These are phyloP conservation scores for Aspergillus sp. DNA, from an alignment of 2,329 filamentous ascomycete genomes.

Conservation along the genomic window DNA sequence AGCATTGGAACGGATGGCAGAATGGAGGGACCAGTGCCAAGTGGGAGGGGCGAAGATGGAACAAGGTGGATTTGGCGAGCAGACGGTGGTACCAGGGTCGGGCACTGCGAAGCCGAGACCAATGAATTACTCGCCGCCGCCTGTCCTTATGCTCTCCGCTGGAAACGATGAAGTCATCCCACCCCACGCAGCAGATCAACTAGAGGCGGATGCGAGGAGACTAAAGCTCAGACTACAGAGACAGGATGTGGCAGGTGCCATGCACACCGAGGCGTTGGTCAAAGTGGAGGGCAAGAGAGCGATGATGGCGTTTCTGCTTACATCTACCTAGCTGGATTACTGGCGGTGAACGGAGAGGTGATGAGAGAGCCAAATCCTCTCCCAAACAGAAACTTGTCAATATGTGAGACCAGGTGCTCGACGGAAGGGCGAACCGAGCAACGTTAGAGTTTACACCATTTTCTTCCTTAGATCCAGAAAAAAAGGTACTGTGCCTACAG, in stretches of 20 bases:
- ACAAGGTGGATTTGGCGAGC: no score
- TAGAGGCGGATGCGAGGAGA: slow-evolving; percentile 36
- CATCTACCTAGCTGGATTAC: not conserved
- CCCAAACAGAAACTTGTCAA: no score
- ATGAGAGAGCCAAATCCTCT: no score
- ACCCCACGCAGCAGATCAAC: slow-evolving; percentile 30
- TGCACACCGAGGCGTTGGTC: slow-evolving; percentile 52
- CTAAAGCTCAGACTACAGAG: slow-evolving; percentile 37
- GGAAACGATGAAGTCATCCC: slow-evolving; percentile 48
- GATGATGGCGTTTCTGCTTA: slow-evolving; percentile 29
- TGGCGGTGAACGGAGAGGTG: no score
- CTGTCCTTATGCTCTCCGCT: slow-evolving; percentile 42
- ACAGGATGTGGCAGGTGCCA: slow-evolving; percentile 44
- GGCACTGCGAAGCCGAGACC: not conserved
- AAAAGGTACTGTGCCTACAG: no score
- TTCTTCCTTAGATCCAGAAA: no score
- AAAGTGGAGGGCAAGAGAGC: slow-evolving; percentile 44
- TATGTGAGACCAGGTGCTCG: no score
- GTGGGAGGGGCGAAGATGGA: no score
- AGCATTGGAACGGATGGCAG: slow-evolving; percentile 42
- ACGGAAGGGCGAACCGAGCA: no score
- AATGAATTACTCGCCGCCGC: slow-evolving; percentile 14
- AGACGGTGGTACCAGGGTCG: not conserved
- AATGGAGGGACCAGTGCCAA: slow-evolving; percentile 13
- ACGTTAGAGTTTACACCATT: no score